Base-by-base conservation (phyloP, 2,329 filamentous ascomycete genomes). In the Cercospora canescens region DNA sequence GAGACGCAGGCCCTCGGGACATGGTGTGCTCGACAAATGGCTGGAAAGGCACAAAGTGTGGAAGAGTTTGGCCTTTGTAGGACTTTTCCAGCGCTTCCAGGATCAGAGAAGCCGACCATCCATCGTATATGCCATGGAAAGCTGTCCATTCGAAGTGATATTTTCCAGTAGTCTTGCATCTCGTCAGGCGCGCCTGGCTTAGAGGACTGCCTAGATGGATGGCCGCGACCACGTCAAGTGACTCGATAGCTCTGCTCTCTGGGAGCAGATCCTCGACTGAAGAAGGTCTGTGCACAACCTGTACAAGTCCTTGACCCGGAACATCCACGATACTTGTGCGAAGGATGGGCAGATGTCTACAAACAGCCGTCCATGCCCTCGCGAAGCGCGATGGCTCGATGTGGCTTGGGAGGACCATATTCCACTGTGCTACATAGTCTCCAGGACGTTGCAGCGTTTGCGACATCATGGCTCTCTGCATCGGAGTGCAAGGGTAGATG, bases 401-500 rank as follows among this genome's bases (percentile, higher is more conserved):
- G 2, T 77, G 56, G 2, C 30, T 28, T 28, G 21, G 24, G 4
- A 67, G 28, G 12, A 35, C 28, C 18, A 57, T 41, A 1, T 64
- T 58, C 26, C 35, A 48, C 30, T 84, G 84, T 1, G 82, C 83
- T 1, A 87, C 80, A 48, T 87, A 88, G 0, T 83, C 81, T 37
- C 84, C 84, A 34, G 80, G 79, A 21, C 82, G 78, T 71, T 84
- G 85, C 63, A 80, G 78, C 3, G 84, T 84, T 7, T 87, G 73
- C 0, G 84, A 83, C 78, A 87, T 82, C 1, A 87, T 37, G 11
- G 62, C 62, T 12, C 66, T 72, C 24, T 68, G 66, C 18, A 66
- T 30, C n/a, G 66, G 63, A 18, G 66, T 68, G 45, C 66, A 68
- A 2, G 85, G 84, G 59, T 85, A 87, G 0, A 85, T 74, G 64